Conservation (phyloP, 2,329 filamentous ascomycete genomes). For the Pseudocercospora pini-densiflorae region DNA sequence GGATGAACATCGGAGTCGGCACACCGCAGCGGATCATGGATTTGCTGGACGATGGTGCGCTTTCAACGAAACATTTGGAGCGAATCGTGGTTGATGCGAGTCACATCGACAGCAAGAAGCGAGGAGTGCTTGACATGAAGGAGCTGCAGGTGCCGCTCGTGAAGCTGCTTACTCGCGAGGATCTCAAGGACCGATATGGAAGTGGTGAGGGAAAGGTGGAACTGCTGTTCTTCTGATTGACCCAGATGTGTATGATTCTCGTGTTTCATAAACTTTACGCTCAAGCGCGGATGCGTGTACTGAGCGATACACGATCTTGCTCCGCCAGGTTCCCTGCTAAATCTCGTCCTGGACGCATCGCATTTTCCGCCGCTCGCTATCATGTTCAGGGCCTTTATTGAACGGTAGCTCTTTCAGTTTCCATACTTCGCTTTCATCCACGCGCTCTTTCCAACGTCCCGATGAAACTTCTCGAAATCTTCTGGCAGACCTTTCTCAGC, state of each 20-base stretch:
- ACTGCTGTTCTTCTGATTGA: slow-evolving; percentile 66
- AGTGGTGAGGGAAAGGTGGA: slow-evolving; percentile 56
- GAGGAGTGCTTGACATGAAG: slow-evolving; percentile 92
- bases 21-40: slow-evolving; percentile 84
- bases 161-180: slow-evolving; percentile 70
- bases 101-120: slow-evolving; percentile 92
- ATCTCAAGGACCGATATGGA: slow-evolving; percentile 72
- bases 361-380: neutral
- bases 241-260: neutral
- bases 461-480: neutral
- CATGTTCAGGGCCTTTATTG: neutral
- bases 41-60: slow-evolving; percentile 76
- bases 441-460: neutral
- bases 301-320: neutral
- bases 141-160: slow-evolving; percentile 84
- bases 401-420: neutral
- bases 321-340: neutral
- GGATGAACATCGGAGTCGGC: slow-evolving; percentile 84
- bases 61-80: slow-evolving; percentile 73
- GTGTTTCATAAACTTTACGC: neutral
- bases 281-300: neutral
- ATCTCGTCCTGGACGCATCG: neutral
- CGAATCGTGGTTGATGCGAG: slow-evolving; percentile 88
- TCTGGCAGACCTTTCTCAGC: neutral
- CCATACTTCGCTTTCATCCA: neutral